Conservation (phyloP, 2,329 filamentous ascomycete genomes). For the Ophiostoma fasciatum region DNA sequence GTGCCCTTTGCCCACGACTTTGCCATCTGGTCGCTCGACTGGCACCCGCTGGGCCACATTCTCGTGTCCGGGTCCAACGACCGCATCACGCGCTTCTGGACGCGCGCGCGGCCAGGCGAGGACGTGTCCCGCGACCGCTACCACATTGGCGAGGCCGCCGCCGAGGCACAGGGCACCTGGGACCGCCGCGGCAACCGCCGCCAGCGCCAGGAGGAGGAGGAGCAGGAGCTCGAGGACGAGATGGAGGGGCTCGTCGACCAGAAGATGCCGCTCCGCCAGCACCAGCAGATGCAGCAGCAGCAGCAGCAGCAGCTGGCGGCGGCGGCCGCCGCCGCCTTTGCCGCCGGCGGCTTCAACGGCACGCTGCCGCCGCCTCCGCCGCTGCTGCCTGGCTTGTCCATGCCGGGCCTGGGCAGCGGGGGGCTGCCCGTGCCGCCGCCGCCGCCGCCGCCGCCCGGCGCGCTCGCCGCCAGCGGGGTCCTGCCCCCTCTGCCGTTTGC, state of each 20-base stretch:
- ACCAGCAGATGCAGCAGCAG: constrained; percentile 5
- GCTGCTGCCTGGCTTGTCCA: constrained; percentile 46
- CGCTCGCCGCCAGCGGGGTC: constrained; percentile 21
- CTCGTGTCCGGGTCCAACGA: constrained; percentile 93
- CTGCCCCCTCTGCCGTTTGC: constrained; percentile 29
- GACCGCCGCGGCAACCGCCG: constrained; percentile 64
- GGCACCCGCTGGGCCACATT: constrained; percentile 93
- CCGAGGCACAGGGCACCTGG: constrained; percentile 91
- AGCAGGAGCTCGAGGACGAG: constrained; percentile 87
- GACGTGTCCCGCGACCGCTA: constrained; percentile 80
- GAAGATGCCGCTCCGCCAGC: constrained; percentile 51
- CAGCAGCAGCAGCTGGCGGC: neutral
- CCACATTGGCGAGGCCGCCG: constrained; percentile 86
- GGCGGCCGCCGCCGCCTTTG: constrained; percentile 27
- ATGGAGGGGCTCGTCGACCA: constrained; percentile 87
- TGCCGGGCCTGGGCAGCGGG: constrained; percentile 32
- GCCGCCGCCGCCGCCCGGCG: constrained; percentile 33
- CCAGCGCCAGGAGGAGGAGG: constrained; percentile 80
- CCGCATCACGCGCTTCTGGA: constrained; percentile 94
- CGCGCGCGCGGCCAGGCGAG: constrained; percentile 70
- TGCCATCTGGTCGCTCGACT: constrained; percentile 94
- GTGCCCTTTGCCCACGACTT: constrained; percentile 82
- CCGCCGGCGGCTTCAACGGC: no score
- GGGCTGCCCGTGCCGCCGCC: constrained; percentile 30
- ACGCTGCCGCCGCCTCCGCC: constrained; percentile 18